Evolutionary conservation across 352 stramenopile genomes (phyloP), one percentile per base, ranked within the genome.

Genomic region (Phytophthora hybrid): DNA sequence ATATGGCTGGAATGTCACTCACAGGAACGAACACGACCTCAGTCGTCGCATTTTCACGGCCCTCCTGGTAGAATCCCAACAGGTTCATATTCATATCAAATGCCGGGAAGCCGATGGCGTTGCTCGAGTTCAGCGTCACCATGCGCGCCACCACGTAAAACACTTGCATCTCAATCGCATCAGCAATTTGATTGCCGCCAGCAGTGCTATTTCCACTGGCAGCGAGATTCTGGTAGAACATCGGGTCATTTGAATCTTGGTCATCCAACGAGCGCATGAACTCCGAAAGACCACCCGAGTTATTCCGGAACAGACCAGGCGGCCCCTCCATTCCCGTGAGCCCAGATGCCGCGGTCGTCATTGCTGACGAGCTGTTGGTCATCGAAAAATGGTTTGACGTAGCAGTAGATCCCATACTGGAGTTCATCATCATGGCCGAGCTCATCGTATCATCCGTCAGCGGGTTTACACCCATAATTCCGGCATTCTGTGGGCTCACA

Each of bases 51-150:
- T 79, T 89, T 46, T 94, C 85, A 0, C 85, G 81, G 0, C 75
- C 83, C 64, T 95, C 88, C 67, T 94, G 86, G 70, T 95, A 95
- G 58, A 95, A 95, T 2, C 88, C 88, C 13, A 95, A 81, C 59
- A 95, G 55, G 53, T 92, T 92, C 79, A 87, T 87, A 31, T 57
- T 68, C 6, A 76, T 69, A 39, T 95, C 88, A 67, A 94, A 95
- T 10, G 88, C 88, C 16, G 88, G 87, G 63, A 95, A 94, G 13
- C 88, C 88, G 55, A 93, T 93, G 16, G 85, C 77, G 56, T 88
- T 91, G 59, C 78, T 93, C 21, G 82, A 69, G 63, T 91, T 85
- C 11, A 95, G 72, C 23, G 85, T 91, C 41, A 92, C 85, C 87
- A 93, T 94, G 11, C 84, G 77, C 46, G 88, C 88, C 3, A 95